Conservation (phyloP, 768 basidiomycete genomes). For the Russula olivacea region DNA sequence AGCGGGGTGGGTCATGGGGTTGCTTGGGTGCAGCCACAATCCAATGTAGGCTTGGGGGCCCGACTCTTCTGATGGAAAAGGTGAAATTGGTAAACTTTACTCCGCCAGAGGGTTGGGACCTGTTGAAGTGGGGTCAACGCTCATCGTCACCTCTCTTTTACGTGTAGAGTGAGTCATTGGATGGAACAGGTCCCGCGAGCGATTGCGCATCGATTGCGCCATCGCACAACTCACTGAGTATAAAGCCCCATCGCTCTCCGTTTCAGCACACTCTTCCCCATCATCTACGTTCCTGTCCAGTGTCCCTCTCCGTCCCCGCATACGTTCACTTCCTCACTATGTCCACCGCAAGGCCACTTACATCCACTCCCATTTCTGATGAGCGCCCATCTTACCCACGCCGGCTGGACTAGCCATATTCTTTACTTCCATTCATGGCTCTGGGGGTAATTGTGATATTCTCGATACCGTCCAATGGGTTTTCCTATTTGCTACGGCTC, state of each 20-base stretch:
- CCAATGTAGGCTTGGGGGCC: neutral
- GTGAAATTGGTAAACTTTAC: no score
- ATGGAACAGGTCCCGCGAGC: no score
- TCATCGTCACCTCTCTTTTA: neutral
- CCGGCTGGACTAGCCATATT: neutral
- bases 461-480: neutral
- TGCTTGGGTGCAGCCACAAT: neutral
- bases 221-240: conserved; percentile 12
- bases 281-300: neutral
- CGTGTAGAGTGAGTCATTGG: neutral
- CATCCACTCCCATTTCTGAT: conserved; percentile 3
- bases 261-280: neutral
- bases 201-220: conserved; percentile 23
- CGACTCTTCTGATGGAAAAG: neutral
- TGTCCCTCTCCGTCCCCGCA: neutral
- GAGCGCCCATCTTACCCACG: neutral
- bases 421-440: conserved; percentile 4
- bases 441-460: neutral
- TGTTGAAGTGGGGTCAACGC: no score
- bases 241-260: neutral
- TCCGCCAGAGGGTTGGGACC: no score
- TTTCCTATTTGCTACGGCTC: neutral
- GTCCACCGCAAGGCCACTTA: neutral
- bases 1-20: neutral
- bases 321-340: neutral